Conservation (phyloP, 2,329 filamentous ascomycete genomes). For the Fusarium xylarioides region DNA sequence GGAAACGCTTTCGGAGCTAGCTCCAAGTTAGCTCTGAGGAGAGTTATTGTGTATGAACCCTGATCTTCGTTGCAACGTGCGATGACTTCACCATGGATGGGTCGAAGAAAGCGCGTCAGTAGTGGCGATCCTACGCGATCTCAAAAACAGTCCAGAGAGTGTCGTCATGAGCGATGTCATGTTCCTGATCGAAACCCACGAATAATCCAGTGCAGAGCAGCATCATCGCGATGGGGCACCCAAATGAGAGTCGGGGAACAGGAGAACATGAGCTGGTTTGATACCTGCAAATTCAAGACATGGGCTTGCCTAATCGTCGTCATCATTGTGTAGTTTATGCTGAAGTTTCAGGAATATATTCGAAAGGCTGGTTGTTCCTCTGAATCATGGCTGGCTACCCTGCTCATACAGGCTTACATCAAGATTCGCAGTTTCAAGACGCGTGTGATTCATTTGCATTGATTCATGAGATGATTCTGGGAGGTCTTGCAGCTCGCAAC, state of each 20-base stretch:
- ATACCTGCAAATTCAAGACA: background rate
- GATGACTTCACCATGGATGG: constrained; percentile 5
- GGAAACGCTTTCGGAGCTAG: background rate
- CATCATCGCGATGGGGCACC: background rate
- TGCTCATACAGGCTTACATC: background rate
- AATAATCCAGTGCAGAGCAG: background rate
- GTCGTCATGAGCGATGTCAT: constrained; percentile 22
- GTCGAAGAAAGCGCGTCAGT: background rate
- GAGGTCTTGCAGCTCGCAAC: background rate
- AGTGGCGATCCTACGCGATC: background rate
- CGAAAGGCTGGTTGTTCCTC: background rate
- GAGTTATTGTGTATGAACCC: background rate
- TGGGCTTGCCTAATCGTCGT: background rate
- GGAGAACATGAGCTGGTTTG: background rate
- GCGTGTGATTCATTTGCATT: background rate
- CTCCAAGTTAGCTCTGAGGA: background rate
- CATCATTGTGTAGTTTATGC: background rate
- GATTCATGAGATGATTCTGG: background rate
- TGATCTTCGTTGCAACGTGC: background rate
- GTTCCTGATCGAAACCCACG: background rate
- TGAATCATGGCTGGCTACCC: background rate
- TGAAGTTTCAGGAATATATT: background rate
- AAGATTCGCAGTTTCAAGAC: background rate
- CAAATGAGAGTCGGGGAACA: background rate
- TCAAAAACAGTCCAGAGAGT: background rate